Percentiles rank a stretch among this genome's conserved stretches.
Evolutionary conservation across 1,284 basidiomycete genomes (phyloP).

Genomic region (Moesziomyces globuligerus): DNA sequence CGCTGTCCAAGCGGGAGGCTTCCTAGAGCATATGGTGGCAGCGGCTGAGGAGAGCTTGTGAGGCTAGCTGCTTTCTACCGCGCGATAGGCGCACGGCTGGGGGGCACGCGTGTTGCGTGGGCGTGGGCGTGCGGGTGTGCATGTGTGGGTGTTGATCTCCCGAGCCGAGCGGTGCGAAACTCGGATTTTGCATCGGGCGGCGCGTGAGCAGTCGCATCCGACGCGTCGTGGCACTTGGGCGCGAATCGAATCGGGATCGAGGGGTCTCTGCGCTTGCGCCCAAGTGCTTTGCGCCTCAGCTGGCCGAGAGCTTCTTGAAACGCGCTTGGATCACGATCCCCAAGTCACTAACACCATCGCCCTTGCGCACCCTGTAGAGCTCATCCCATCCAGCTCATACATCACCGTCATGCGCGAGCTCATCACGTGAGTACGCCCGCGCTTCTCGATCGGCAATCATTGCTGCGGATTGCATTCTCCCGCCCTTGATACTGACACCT

Average conservation of each 20-base stretch:
- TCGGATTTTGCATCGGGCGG: background rate
- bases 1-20: too few species aligned
- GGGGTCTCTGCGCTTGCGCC: background rate
- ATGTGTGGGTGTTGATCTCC: slow-evolving; percentile 12
- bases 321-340: slow-evolving; percentile 27
- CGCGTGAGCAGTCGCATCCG: slow-evolving; percentile 1
- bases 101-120: background rate
- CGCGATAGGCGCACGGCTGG: background rate
- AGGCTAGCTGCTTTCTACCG: background rate
- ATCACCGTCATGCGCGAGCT: slow-evolving; percentile 39
- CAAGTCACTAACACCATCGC: slow-evolving; percentile 6
- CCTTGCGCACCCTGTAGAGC: background rate
- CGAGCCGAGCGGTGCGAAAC: background rate
- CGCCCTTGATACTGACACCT: background rate
- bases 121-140: too few species aligned
- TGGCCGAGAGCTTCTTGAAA: background rate
- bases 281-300: background rate
- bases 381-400: background rate
- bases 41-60: slow-evolving; percentile 4
- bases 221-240: background rate
- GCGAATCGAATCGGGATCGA: slow-evolving; percentile 5
- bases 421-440: slow-evolving; percentile 31
- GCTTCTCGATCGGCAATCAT: too few species aligned
- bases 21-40: background rate
- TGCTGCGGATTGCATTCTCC: background rate